A percentile compares a stretch with the other conserved stretches of the same genome.
These are phyloP conservation scores for Ceratorhiza oryzae-sativae DNA, from an alignment of 1,284 basidiomycete genomes.

Conservation along the genomic window DNA sequence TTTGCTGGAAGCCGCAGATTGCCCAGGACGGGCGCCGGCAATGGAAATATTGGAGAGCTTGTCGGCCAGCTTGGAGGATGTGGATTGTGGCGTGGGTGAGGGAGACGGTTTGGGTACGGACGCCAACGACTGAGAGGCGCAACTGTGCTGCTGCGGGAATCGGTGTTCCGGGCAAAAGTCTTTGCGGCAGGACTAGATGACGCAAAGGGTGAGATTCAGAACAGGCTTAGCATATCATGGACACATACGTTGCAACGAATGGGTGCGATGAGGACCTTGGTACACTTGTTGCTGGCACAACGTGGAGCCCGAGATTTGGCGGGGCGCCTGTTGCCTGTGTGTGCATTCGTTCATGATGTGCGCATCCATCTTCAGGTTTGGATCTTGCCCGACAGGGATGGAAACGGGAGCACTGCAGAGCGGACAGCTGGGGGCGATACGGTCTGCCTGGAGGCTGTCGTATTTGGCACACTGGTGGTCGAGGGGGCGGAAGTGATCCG, in stretches of 20 bases:
- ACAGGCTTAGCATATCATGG: slow-evolving; percentile 15
- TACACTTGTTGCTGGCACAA: slow-evolving; percentile 68
- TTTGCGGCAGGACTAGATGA: slow-evolving; percentile 64
- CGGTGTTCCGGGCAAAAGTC: slow-evolving; percentile 78
- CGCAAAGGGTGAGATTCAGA: slow-evolving; percentile 13
- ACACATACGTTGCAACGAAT: slow-evolving; percentile 72
- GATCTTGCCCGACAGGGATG: slow-evolving; percentile 73
- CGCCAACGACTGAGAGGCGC: slow-evolving; percentile 48
- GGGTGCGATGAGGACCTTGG: slow-evolving; percentile 73
- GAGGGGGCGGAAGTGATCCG: slow-evolving; percentile 73
- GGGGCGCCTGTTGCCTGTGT: slow-evolving; percentile 67
- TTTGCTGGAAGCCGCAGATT: slow-evolving; percentile 38
- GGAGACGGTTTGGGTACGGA: slow-evolving; percentile 38
- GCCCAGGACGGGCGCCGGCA: slow-evolving; percentile 52
- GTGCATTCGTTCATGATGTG: slow-evolving; percentile 71
- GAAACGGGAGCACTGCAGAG: slow-evolving; percentile 74
- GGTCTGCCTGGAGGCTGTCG: slow-evolving; percentile 70
- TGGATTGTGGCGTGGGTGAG: slow-evolving; percentile 39
- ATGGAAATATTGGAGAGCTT: slow-evolving; percentile 43
- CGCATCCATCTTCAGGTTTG: slow-evolving; percentile 75
- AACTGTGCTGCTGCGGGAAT: slow-evolving; percentile 71
- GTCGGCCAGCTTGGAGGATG: slow-evolving; percentile 38
- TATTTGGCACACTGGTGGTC: slow-evolving; percentile 71
- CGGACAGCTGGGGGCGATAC: slow-evolving; percentile 77
- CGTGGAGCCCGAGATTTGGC: slow-evolving; percentile 43